Conservation (phyloP, 2,329 filamentous ascomycete genomes). For the Beauveria caledonica region DNA sequence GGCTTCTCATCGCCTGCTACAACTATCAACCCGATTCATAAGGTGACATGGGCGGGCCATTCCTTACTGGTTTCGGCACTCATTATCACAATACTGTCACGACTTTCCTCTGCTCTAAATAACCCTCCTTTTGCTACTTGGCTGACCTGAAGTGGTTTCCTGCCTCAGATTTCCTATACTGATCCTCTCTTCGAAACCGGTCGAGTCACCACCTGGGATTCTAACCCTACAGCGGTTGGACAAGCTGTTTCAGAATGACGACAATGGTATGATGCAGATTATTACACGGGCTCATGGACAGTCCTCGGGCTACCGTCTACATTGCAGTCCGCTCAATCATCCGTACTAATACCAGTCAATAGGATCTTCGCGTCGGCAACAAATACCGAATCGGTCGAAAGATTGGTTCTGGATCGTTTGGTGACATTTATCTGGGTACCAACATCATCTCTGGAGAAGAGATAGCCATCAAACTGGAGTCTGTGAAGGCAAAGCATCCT, state of each 20-base stretch:
- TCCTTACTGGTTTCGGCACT: no score
- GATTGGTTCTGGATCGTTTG: conserved; percentile 95
- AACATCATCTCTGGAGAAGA: conserved; percentile 99
- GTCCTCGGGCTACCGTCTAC: no score
- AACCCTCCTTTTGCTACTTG: not conserved
- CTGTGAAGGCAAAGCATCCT: conserved; percentile 98
- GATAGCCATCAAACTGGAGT: conserved; percentile 99
- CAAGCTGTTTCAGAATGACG: conserved; percentile 33
- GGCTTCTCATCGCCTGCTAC: not conserved
- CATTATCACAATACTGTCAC: no score
- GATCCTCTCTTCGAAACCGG: not conserved
- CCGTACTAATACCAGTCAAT: conserved; percentile 8
- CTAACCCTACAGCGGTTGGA: not conserved
- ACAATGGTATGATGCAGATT: conserved; percentile 39
- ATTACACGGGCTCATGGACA: not conserved
- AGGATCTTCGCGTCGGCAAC: conserved; percentile 99
- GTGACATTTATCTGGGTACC: conserved; percentile 97
- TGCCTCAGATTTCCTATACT: not conserved
- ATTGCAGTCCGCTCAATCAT: not conserved
- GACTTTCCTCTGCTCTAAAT: no score
- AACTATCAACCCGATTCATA: not conserved
- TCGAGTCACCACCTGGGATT: not conserved
- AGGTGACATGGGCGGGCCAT: no score
- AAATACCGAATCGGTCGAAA: conserved; percentile 99
- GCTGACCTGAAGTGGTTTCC: not conserved